Evolutionary conservation across 2,329 filamentous ascomycete genomes (phyloP).

Genomic region (Aspergillus texensis): DNA sequence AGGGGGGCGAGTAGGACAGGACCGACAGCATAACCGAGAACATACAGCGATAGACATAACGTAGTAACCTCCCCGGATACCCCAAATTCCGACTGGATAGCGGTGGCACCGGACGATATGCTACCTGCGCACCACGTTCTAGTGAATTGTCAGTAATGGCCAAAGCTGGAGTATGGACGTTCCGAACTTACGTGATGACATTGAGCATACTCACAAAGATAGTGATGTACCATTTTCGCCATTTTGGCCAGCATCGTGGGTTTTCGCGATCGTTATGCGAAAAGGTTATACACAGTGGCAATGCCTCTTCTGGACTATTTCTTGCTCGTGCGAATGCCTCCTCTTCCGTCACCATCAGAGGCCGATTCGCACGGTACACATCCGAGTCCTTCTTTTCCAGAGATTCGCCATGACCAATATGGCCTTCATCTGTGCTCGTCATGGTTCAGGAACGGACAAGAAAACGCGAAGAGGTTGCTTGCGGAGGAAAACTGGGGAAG

Average conservation of each 20-base stretch:
- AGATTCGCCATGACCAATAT: neutral
- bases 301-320: conserved; percentile 24
- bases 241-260: conserved; percentile 44
- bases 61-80: conserved; percentile 35
- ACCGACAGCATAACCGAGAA: conserved; percentile 32
- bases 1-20: conserved; percentile 35
- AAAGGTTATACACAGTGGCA: conserved; percentile 27
- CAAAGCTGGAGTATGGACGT: no score
- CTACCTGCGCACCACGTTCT: conserved; percentile 31
- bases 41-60: conserved; percentile 36
- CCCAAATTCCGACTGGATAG: conserved; percentile 29
- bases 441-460: neutral
- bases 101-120: conserved; percentile 32
- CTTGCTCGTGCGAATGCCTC: conserved; percentile 29
- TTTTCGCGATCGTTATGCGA: conserved; percentile 34
- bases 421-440: neutral
- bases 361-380: conserved; percentile 14
- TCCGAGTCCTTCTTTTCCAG: conserved; percentile 21
- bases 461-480: neutral
- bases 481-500: neutral
- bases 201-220: conserved; percentile 42
- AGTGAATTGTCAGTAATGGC: neutral
- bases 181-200: conserved; percentile 28
- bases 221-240: conserved; percentile 47
- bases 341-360: conserved; percentile 25